Evolutionary conservation across 2,329 filamentous ascomycete species (phyloP), one percentile per base, ranked within the genome.

Genomic region (Coniochaeta sp.): DNA sequence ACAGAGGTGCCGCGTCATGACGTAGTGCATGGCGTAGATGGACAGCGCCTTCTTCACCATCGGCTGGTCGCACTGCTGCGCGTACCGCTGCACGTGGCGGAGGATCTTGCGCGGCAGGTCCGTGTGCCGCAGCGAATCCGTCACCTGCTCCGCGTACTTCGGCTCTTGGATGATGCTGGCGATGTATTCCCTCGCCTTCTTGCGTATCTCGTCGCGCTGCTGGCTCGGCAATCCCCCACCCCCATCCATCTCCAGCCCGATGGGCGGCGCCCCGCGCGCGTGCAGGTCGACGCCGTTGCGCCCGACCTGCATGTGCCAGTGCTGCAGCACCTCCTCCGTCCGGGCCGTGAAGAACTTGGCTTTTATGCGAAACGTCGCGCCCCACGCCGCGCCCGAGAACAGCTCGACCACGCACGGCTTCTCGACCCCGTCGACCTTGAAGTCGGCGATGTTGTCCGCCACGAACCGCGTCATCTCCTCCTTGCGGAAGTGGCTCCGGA

Each of bases 11-110:
- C 74, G 72, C 6, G 75, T 74, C 66, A 82, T 74, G 55, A 81
- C 67, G 61, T 79, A 82, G 60, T 82, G 76, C 70, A 78, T 78
- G 40, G 73, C 73, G 62, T 81, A 79, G 48, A 82, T 75, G 32
- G 71, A 71, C 18, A 82, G 68, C 1, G 78, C 77, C 33, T 71
- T 70, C 60, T 74, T 75, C 42, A 80, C 78, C 59, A 82, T 77
- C 9, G 68, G 53, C 1, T 73, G 74, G 65, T 77, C 54, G 27
- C 30, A 9, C 9, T 70, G 66, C 32, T 72, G 64, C 28, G 71
- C 71, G 59, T 74, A 82, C 14, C 62, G 63, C 54, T 78, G 76
- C 16, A 76, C 71, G 22, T 81, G 73, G 2, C 57, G 53, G 33
- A 82, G 63, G 9, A 81, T 63, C 56, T 69, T 72, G 9, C 62